phyloP scores from a whole-genome alignment of 371 early-diverging fungal genomes.

The Saksenaea oblongispora region DNA sequence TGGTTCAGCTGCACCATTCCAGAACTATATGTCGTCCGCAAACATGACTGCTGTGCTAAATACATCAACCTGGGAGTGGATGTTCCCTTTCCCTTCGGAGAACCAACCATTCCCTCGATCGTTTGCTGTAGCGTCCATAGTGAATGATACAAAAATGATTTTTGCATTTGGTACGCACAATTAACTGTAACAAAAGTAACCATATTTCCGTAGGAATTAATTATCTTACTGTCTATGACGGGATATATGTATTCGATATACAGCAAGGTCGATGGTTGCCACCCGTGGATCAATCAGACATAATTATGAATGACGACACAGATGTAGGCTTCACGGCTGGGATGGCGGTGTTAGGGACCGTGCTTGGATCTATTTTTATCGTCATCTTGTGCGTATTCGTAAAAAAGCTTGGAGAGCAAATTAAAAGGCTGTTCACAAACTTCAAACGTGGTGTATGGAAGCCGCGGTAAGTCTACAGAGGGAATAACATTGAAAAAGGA shows the following conservation, averaged over 20 bases:
- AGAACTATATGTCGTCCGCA: constrained; percentile 24
- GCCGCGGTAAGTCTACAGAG: constrained; percentile 22
- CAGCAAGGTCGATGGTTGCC: constrained; percentile 18
- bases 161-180: constrained; percentile 30
- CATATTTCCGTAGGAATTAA: constrained; percentile 20
- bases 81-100: constrained; percentile 22
- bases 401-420: not conserved
- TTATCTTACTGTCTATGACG: constrained; percentile 35
- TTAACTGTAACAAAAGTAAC: not conserved
- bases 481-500: not conserved
- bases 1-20: constrained; percentile 28
- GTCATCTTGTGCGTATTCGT: constrained; percentile 6
- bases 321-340: constrained; percentile 11
- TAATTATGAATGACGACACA: not conserved
- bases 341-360: constrained; percentile 1
- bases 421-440: not conserved
- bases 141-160: constrained; percentile 30
- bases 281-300: not conserved
- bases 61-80: constrained; percentile 27
- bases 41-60: constrained; percentile 30
- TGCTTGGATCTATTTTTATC: constrained; percentile 1
- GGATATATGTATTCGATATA: constrained; percentile 29
- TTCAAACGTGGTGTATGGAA: constrained; percentile 22
- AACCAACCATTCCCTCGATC: constrained; percentile 39
- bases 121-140: constrained; percentile 22